Evolutionary conservation across 2,329 filamentous ascomycete species (phyloP).

Genomic region (Raffaelea ambrosiae): DNA sequence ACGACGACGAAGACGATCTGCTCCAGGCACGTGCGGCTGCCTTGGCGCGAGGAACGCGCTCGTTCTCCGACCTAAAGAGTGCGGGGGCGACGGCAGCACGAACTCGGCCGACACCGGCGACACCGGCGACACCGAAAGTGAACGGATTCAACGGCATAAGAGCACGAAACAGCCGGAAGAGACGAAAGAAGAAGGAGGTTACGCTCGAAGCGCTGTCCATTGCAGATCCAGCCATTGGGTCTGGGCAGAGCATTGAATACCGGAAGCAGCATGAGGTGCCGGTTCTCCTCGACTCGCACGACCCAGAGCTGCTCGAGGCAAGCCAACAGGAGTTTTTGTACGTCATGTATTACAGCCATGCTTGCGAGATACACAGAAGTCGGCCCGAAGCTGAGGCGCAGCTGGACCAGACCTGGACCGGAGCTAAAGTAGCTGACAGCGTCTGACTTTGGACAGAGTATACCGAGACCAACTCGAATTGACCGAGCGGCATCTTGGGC

Average conservation of each 20-base stretch:
- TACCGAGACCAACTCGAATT: slow-evolving; percentile 76
- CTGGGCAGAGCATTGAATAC: slow-evolving; percentile 5
- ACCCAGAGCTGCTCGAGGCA: slow-evolving; percentile 64
- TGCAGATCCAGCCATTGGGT: slow-evolving; percentile 16
- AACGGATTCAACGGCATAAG: too few species aligned
- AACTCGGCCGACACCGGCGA: neutral
- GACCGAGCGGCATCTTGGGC: slow-evolving; percentile 71
- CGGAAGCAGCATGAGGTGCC: slow-evolving; percentile 15
- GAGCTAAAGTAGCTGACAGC: too few species aligned
- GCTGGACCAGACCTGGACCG: too few species aligned
- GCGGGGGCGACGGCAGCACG: neutral
- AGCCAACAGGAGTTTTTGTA: slow-evolving; percentile 82
- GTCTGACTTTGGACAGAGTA: neutral
- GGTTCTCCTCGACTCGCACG: slow-evolving; percentile 45
- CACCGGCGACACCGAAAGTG: neutral
- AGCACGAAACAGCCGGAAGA: neutral
- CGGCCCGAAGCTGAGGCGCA: too few species aligned
- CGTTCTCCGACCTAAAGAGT: slow-evolving; percentile 70
- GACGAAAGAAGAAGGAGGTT: slow-evolving; percentile 25
- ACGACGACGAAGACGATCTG: slow-evolving; percentile 23
- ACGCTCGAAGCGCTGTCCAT: slow-evolving; percentile 44
- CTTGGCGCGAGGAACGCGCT: slow-evolving; percentile 58
- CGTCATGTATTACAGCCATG: slow-evolving; percentile 23
- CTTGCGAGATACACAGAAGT: neutral
- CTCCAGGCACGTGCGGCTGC: slow-evolving; percentile 50